Conservation (phyloP, 2,329 filamentous ascomycete species). For the Thielaviopsis cerberus region DNA sequence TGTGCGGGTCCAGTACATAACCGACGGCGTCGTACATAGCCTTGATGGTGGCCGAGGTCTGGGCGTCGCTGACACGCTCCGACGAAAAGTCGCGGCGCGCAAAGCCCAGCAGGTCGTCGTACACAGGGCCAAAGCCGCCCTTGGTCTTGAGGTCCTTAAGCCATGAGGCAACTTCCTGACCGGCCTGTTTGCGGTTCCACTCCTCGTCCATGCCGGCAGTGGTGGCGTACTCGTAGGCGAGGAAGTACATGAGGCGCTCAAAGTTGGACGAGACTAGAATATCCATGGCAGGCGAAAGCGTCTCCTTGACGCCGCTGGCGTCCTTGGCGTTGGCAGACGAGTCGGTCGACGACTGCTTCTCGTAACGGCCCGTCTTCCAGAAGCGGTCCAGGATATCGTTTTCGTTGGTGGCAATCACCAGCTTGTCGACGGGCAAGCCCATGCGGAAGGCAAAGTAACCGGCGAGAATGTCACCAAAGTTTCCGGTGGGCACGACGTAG, state of each 20-base stretch:
- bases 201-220: conserved; percentile 42
- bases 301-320: conserved; percentile 66
- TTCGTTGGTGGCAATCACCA: conserved; percentile 87
- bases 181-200: conserved; percentile 49
- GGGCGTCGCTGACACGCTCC: conserved; percentile 47
- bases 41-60: conserved; percentile 49
- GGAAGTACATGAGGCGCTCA: conserved; percentile 84
- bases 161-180: conserved; percentile 63
- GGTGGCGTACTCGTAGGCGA: conserved; percentile 54
- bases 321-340: conserved; percentile 44
- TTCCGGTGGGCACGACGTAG: conserved; percentile 83
- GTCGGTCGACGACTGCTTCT: conserved; percentile 49
- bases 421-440: conserved; percentile 73
- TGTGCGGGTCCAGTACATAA: conserved; percentile 86
- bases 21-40: conserved; percentile 36
- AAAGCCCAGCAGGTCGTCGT: conserved; percentile 48
- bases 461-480: conserved; percentile 87
- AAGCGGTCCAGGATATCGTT: conserved; percentile 95
- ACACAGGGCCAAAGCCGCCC: conserved; percentile 65
- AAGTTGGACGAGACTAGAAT: conserved; percentile 94
- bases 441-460: conserved; percentile 85
- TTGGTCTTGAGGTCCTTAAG: conserved; percentile 57
- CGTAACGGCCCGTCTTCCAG: conserved; percentile 76
- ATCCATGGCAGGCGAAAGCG: conserved; percentile 89
- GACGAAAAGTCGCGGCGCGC: conserved; percentile 64